Base-by-base conservation (phyloP, 176 grass and related monocot genomes). In the Oryza longistaminata region DNA sequence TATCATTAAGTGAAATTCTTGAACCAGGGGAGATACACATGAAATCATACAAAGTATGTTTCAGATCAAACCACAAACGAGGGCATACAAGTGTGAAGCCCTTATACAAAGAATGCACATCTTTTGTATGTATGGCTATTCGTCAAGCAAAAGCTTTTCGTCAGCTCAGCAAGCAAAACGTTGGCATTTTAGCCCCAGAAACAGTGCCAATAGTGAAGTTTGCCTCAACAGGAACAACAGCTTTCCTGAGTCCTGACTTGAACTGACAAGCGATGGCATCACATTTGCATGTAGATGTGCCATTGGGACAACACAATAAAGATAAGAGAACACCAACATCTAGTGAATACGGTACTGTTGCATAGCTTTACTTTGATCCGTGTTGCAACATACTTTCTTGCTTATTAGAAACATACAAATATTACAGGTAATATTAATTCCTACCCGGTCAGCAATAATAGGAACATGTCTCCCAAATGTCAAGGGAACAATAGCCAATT, bases 401-500 rank as follows among this genome's bases (percentile, higher is more conserved):
- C 71, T 80, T 66, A 70, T 61, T 79, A 26, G 7, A 82, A 76
- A 73, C 76, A 49, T 42, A 77, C 7, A 85, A 46, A 66, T 77
- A 85, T 13, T 79, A 78, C 16, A 82, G n/a, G 39, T 12, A 82
- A 66, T 19, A 70, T 40, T 50, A 26, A 75, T 45, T 46, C 84
- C 88, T 95, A 98, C 96, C 92, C 80, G 83, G 46, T 98, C 96
- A 92, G 91, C 79, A 49, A 98, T 95, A 85, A 98, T 98, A 84
- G 96, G 96, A 77, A 98, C 93, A 83, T 95, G 91, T 33, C 96
- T 85, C 26, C 96, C 96, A 89, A 87, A 95, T 89, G 96, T 98
- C 91, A 98, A 89, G 43, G 96, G 96, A 73, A 98, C 96, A 89
- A 98, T 98, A 75, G 96, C 96, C 70, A 87, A 91, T 74, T 70